A percentile compares a stretch with the other conserved stretches of the same genome.
These are phyloP conservation scores for Pseudocercospora ulei DNA, from an alignment of 2,329 filamentous ascomycete genomes.

Conservation along the genomic window DNA sequence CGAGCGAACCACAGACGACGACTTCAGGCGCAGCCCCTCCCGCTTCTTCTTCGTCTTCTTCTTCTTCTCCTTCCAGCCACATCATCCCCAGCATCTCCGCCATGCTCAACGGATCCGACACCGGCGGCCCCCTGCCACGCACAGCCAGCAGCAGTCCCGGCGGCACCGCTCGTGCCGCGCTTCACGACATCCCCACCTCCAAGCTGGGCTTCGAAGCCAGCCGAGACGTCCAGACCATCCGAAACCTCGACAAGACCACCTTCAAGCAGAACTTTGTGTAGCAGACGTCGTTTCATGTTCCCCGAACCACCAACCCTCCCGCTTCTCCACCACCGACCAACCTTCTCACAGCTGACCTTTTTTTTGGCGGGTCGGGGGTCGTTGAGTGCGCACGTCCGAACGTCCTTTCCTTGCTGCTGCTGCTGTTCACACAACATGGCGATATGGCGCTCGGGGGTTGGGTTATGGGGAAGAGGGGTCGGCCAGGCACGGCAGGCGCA, in stretches of 20 bases:
- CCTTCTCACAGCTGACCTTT: too few relatives aligned
- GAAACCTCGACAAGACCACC: slow-evolving; percentile 34
- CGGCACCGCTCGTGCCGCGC: slow-evolving; percentile 24
- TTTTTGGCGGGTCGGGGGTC: too few relatives aligned
- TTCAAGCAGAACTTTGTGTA: slow-evolving; percentile 29
- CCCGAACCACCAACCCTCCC: too few relatives aligned
- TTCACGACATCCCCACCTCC: slow-evolving; percentile 35
- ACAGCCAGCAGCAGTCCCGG: slow-evolving; percentile 31
- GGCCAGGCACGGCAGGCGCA: not conserved
- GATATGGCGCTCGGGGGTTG: slow-evolving; percentile 14
- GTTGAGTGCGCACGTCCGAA: too few relatives aligned
- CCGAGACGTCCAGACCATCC: slow-evolving; percentile 33
- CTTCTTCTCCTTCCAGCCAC: slow-evolving; percentile 34
- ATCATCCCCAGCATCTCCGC: slow-evolving; percentile 48
- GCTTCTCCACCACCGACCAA: too few relatives aligned
- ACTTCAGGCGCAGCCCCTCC: slow-evolving; percentile 37
- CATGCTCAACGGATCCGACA: slow-evolving; percentile 36
- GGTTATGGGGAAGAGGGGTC: too few relatives aligned
- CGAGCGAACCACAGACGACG: slow-evolving; percentile 36
- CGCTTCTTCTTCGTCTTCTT: slow-evolving; percentile 28
- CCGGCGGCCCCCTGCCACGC: slow-evolving; percentile 20
- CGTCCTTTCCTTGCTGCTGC: too few relatives aligned
- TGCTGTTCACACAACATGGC: too few relatives aligned
- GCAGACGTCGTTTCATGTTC: slow-evolving; percentile 6
- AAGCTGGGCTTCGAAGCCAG: slow-evolving; percentile 35